Percentiles rank a stretch among this genome's conserved stretches.
These are phyloP conservation scores for Eimeria sp. DNA, from an alignment of 169 alveolate genomes.

Conservation along the genomic window DNA sequence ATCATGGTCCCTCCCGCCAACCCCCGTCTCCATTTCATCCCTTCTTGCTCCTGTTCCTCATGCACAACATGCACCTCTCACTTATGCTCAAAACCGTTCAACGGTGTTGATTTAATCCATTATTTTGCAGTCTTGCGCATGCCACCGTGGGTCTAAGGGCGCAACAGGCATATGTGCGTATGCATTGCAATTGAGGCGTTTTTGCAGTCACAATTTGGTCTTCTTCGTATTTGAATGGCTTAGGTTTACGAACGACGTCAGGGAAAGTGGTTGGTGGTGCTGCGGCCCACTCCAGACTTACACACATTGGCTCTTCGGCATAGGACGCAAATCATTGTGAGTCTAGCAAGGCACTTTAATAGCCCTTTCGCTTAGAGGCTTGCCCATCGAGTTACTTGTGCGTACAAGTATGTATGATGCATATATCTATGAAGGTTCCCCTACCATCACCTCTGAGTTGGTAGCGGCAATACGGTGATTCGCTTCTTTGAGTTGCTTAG, in stretches of 20 bases:
- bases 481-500: constrained; percentile 34
- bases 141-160: background rate
- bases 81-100: background rate
- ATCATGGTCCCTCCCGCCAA: too few species aligned
- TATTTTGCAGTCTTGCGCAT: background rate
- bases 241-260: constrained; percentile 84
- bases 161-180: background rate
- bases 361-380: background rate
- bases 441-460: background rate
- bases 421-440: background rate
- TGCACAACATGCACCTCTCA: background rate
- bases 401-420: background rate
- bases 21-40: background rate
- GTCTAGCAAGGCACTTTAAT: background rate
- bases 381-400: background rate
- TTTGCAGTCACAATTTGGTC: background rate
- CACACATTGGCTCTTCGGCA: constrained; percentile 85
- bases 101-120: background rate
- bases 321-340: constrained; percentile 91
- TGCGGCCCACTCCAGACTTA: constrained; percentile 87
- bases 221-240: background rate
- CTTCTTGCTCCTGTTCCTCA: background rate
- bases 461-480: background rate
- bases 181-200: background rate
- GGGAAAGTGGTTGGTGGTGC: constrained; percentile 86